Evolutionary conservation across 2,329 filamentous ascomycete genomes (phyloP), one percentile per base, ranked within the genome.

Genomic region (Aciculosporium take): DNA sequence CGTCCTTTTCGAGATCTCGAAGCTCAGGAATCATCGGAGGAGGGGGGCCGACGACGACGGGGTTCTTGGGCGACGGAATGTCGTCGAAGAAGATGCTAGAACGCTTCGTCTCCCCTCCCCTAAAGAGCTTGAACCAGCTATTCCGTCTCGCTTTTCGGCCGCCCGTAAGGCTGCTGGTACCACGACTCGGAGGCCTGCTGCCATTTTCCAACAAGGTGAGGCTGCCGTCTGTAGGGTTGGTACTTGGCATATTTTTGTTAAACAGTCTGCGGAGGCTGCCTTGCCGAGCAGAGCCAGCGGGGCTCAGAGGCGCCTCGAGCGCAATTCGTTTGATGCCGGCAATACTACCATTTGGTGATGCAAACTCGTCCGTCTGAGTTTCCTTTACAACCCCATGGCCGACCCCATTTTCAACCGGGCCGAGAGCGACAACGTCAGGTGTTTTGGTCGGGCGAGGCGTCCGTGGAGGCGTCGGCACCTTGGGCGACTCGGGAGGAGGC

Each of bases 1-100:
- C 62, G 32, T 72, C 63, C 42, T 68, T 65, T 50, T 73, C 65
- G 42, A 76, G 60, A 37, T 68, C 64, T 50, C 58, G 64, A 38
- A 77, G 60, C 53, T 77, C 73, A 17, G 74, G 74, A 39, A 78
- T 76, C 71, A 71, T 76, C 20, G 74, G 74, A 29, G 74, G 71
- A 42, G 73, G 74, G 7, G 73, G 72, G 9, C 68, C 69, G 28
- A 55, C 47, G 5, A 62, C 69, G 28, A 55, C 47, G 5, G 62
- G 56, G 46, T 65, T 66, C 51, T 54, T 51, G 37, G 57, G 49
- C 21, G 54, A 40, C 15, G 15, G 23, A 25, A 32, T 46, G 20
- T 64, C 59, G 35, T 68, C 61, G 42, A 66, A 61, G 36, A 65
- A 48, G 44, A 66, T 53, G 51, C 65, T 69, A 35, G 63, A 52